Conservation (phyloP, 2,329 filamentous ascomycete species). For the Cercospora citrullina region DNA sequence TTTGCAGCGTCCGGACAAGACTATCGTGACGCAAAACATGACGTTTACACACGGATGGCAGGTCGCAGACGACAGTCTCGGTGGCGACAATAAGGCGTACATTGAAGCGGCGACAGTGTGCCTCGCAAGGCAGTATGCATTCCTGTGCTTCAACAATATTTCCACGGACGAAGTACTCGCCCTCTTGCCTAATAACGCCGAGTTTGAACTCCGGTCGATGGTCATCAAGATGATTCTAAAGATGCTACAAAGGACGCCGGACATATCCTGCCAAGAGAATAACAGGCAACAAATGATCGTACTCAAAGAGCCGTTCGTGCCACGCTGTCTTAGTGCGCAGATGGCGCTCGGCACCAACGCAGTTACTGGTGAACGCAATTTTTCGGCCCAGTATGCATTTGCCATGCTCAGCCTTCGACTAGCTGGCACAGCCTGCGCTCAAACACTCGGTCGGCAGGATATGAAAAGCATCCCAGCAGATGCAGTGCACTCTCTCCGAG, state of each 20-base stretch:
- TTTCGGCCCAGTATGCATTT: slow-evolving; percentile 74
- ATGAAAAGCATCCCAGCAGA: slow-evolving; percentile 50
- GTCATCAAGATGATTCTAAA: slow-evolving; percentile 65
- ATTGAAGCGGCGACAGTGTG: slow-evolving; percentile 37
- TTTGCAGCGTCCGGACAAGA: slow-evolving; percentile 46
- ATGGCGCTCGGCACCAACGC: slow-evolving; percentile 74
- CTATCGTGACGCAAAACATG: slow-evolving; percentile 39
- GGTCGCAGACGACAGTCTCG: slow-evolving; percentile 31
- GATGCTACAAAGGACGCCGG: slow-evolving; percentile 70
- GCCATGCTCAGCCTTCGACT: slow-evolving; percentile 73
- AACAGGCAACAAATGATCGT: slow-evolving; percentile 62
- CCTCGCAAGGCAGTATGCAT: slow-evolving; percentile 38
- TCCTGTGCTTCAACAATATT: slow-evolving; percentile 45
- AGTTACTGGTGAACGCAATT: slow-evolving; percentile 58
- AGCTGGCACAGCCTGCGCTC: slow-evolving; percentile 40
- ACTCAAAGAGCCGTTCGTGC: slow-evolving; percentile 70
- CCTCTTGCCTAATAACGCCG: slow-evolving; percentile 39
- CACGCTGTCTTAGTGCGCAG: slow-evolving; percentile 75
- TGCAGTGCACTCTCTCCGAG: slow-evolving; percentile 69
- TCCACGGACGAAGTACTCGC: slow-evolving; percentile 54
- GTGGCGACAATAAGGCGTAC: slow-evolving; percentile 29
- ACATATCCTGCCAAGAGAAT: slow-evolving; percentile 69
- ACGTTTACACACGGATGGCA: slow-evolving; percentile 35
- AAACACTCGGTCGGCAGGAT: slow-evolving; percentile 28
- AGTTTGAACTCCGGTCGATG: slow-evolving; percentile 64